Evolutionary conservation across 805 yeast genomes (phyloP).

Genomic region (Zygosaccharomyces lentus): DNA sequence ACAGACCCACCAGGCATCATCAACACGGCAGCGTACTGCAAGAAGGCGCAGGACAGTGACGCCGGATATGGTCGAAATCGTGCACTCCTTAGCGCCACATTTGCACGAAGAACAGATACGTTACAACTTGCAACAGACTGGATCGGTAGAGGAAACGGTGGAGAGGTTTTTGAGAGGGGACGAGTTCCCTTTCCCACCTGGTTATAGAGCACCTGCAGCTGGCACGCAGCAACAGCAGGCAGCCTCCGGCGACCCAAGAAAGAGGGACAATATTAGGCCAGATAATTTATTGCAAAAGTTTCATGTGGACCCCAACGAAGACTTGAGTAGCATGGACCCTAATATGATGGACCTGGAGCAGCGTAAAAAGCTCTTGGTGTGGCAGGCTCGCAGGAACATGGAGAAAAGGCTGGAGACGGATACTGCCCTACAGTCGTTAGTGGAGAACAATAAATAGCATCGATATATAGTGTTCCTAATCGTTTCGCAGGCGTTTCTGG

Average conservation of each 20-base stretch:
- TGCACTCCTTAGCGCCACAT: slow-evolving; percentile 75
- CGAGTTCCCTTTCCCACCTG: slow-evolving; percentile 54
- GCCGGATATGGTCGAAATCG: slow-evolving; percentile 76
- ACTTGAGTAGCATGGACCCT: slow-evolving; percentile 15
- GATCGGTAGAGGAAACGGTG: slow-evolving; percentile 77
- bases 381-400: slow-evolving; percentile 58
- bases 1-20: slow-evolving; percentile 3
- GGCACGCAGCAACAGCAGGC: slow-evolving; percentile 4
- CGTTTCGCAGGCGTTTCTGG: slow-evolving; percentile 2
- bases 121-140: slow-evolving; percentile 67
- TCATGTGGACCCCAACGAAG: slow-evolving; percentile 23
- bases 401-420: slow-evolving; percentile 26
- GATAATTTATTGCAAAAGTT: slow-evolving; percentile 31
- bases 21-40: slow-evolving; percentile 10
- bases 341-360: slow-evolving; percentile 25
- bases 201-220: slow-evolving; percentile 22
- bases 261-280: slow-evolving; percentile 29
- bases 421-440: slow-evolving; percentile 5
- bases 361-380: slow-evolving; percentile 43
- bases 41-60: slow-evolving; percentile 48
- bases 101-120: slow-evolving; percentile 66
- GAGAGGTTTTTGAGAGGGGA: slow-evolving; percentile 63
- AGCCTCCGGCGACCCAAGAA: slow-evolving; percentile 26
- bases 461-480: not conserved
- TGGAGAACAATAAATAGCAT: slow-evolving; percentile 3